Percentiles rank a stretch among this genome's conserved stretches.
These are phyloP conservation scores for Colletotrichum endophyticum DNA, from an alignment of 2,329 filamentous ascomycete genomes.

Conservation along the genomic window DNA sequence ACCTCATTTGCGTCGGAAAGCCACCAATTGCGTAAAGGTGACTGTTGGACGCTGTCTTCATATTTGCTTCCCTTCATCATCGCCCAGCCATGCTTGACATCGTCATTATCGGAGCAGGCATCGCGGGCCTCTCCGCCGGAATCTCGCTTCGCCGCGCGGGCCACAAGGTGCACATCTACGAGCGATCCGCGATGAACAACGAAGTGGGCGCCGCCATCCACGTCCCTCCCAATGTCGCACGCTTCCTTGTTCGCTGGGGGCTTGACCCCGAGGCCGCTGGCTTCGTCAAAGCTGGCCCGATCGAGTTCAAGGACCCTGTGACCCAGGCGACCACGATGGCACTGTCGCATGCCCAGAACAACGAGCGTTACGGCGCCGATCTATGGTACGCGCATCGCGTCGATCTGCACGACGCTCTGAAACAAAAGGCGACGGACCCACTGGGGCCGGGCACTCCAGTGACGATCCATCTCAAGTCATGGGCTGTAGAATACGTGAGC, in stretches of 20 bases:
- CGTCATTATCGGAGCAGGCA: constrained; percentile 46
- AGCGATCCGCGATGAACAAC: constrained; percentile 39
- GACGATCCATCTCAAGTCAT: constrained; percentile 25
- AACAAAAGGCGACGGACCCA: constrained; percentile 33
- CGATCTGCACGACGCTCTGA: constrained; percentile 42
- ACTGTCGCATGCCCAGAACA: constrained; percentile 13
- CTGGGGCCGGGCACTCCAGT: constrained; percentile 29
- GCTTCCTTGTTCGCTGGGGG: constrained; percentile 39
- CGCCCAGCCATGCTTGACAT: constrained; percentile 38
- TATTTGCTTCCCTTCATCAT: background rate
- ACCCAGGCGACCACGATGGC: constrained; percentile 30
- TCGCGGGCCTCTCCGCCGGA: constrained; percentile 43
- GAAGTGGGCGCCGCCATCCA: constrained; percentile 44
- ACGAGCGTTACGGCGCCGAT: constrained; percentile 28
- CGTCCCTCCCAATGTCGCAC: constrained; percentile 40
- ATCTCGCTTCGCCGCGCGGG: constrained; percentile 40
- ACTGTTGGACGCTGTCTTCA: background rate
- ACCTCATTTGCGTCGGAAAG: background rate
- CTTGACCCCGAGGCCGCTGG: constrained; percentile 32
- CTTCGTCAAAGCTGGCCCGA: constrained; percentile 28
- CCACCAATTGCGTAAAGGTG: background rate
- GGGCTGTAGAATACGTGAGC: constrained; percentile 32
- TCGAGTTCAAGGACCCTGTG: constrained; percentile 20
- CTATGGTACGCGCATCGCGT: constrained; percentile 42
- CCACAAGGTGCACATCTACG: constrained; percentile 45